Evolutionary conservation across 2,329 filamentous ascomycete species (phyloP).

Genomic region (Metarhizium guizhouense): DNA sequence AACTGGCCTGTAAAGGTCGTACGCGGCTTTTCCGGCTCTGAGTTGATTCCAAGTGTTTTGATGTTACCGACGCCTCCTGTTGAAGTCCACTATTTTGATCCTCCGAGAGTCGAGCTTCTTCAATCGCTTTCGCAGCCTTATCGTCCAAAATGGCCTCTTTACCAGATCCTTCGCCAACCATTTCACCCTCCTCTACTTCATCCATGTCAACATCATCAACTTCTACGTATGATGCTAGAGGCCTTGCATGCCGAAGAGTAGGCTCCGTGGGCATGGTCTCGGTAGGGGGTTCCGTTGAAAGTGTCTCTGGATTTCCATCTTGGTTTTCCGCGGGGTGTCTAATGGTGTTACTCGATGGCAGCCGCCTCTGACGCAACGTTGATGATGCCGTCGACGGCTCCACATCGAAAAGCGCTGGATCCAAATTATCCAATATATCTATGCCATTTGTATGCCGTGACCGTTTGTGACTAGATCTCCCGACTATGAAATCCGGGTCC

Average conservation of each 20-base stretch:
- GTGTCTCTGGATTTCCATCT: conserved; percentile 8
- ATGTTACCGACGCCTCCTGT: conserved; percentile 7
- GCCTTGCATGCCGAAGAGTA: conserved; percentile 42
- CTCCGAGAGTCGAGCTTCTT: not conserved
- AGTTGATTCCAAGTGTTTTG: not conserved
- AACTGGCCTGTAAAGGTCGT: conserved; percentile 10
- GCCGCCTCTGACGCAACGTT: not conserved
- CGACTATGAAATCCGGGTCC: conserved; percentile 42
- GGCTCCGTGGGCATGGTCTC: conserved; percentile 32
- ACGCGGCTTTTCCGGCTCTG: conserved; percentile 15
- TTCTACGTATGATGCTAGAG: conserved; percentile 41
- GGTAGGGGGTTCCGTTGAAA: conserved; percentile 6
- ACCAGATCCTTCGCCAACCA: conserved; percentile 5
- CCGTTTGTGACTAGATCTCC: conserved; percentile 36
- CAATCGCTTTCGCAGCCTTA: not conserved
- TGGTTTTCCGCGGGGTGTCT: not conserved
- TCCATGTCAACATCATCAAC: conserved; percentile 31
- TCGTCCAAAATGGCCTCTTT: conserved; percentile 31
- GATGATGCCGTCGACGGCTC: conserved; percentile 1
- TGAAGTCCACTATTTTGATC: not conserved
- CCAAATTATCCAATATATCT: conserved; percentile 33
- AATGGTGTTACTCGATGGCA: not conserved
- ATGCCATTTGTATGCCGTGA: conserved; percentile 17
- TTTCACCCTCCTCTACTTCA: conserved; percentile 13
- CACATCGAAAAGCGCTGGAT: conserved; percentile 41